Conservation (phyloP, 1,284 basidiomycete species). For the Melampsora medusae region DNA sequence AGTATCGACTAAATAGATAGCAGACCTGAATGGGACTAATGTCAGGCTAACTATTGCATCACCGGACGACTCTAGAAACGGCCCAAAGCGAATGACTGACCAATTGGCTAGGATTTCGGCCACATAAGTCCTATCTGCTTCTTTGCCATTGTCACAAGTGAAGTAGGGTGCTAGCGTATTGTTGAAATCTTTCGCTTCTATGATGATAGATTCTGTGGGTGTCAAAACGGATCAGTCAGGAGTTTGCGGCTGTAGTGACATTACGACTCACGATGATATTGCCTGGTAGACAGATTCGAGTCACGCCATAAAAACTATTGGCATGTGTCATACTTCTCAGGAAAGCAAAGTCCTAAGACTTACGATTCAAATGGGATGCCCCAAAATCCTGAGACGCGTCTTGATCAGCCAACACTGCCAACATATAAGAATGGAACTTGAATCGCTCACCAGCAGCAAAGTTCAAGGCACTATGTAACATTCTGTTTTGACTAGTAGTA, state of each 20-base stretch:
- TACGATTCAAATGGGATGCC: conserved; percentile 42
- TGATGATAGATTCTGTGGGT: conserved; percentile 36
- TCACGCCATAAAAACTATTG: not conserved
- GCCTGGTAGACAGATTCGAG: conserved; percentile 1
- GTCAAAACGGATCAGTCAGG: not conserved
- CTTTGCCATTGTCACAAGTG: conserved; percentile 30
- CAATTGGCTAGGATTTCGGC: conserved; percentile 25
- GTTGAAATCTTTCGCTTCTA: conserved; percentile 39
- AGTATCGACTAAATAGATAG: conserved; percentile 68
- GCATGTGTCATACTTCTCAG: too few relatives aligned
- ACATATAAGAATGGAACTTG: not conserved
- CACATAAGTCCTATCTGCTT: conserved; percentile 17
- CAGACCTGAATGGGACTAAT: conserved; percentile 2
- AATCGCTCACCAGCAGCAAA: conserved; percentile 42
- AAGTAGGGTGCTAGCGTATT: conserved; percentile 41
- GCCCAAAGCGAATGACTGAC: conserved; percentile 3
- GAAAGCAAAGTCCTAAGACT: conserved; percentile 4
- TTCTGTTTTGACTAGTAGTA: conserved; percentile 43
- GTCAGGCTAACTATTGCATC: not conserved
- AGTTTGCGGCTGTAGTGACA: not conserved
- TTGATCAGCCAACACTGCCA: not conserved
- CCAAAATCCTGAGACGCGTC: conserved; percentile 28
- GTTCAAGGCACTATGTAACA: conserved; percentile 42
- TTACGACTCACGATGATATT: conserved; percentile 40
- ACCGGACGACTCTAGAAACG: not conserved